Evolutionary conservation across 2,329 filamentous ascomycete species (phyloP).

Genomic region (Penicillium frequentans): DNA sequence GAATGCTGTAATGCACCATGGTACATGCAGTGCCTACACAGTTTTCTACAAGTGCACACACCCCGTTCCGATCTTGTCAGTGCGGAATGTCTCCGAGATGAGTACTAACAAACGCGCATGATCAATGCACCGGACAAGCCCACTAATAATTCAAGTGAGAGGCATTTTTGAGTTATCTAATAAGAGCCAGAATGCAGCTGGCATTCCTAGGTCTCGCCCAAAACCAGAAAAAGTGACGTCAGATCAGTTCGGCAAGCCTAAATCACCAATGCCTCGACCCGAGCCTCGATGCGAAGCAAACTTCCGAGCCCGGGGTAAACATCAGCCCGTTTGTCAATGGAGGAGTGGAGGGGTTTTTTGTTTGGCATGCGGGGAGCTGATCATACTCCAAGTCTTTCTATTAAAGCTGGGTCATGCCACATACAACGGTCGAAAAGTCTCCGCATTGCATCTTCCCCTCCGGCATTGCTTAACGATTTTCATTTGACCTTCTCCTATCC

Average conservation of each 20-base stretch:
- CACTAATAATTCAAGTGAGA: background rate
- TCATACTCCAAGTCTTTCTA: background rate
- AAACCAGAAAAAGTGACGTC: background rate
- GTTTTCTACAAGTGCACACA: background rate
- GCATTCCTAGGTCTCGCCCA: background rate
- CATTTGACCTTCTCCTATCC: background rate
- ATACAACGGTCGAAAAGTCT: background rate
- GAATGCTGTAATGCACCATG: background rate
- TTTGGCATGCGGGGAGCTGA: background rate
- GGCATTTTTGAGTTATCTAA: background rate
- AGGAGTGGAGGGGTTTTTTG: background rate
- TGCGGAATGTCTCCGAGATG: background rate
- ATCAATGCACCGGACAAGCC: background rate
- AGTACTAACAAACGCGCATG: background rate
- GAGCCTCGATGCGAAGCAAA: conserved; percentile 2
- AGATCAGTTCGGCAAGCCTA: background rate
- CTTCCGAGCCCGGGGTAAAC: background rate
- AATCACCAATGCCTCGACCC: background rate
- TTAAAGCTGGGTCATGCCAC: background rate
- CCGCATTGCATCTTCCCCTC: background rate
- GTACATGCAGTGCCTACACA: background rate
- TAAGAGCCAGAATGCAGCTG: background rate
- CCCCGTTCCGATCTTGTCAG: background rate
- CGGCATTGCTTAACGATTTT: background rate
- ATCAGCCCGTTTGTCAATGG: background rate